Evolutionary conservation across 441 rosid species (phyloP).

Genomic region (Daphne laureola): DNA sequence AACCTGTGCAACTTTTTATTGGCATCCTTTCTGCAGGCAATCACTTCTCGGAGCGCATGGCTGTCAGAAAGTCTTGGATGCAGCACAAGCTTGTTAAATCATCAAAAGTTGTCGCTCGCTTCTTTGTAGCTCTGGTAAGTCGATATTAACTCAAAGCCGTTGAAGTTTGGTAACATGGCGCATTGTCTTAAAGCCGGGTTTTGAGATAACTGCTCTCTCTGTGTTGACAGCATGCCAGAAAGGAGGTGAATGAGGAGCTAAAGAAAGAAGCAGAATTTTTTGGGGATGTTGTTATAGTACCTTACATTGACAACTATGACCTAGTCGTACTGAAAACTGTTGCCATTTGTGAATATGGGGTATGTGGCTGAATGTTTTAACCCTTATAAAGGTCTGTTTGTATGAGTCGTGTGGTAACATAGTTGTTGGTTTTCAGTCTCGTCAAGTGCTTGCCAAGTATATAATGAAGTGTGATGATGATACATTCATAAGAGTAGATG

Average conservation of each 20-base stretch:
- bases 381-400: background rate
- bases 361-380: conserved; percentile 21
- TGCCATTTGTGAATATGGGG: conserved; percentile 83
- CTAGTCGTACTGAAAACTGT: conserved; percentile 77
- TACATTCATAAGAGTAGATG: conserved; percentile 65
- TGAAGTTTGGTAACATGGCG: conserved; percentile 1
- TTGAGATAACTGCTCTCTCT: conserved; percentile 9
- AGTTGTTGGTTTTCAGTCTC: conserved; percentile 34
- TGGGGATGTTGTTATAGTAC: conserved; percentile 66
- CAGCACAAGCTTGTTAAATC: conserved; percentile 63
- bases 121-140: conserved; percentile 71
- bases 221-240: conserved; percentile 48
- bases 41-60: conserved; percentile 85
- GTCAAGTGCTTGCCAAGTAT: conserved; percentile 38
- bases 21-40: conserved; percentile 78
- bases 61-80: conserved; percentile 82
- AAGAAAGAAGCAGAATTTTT: conserved; percentile 85
- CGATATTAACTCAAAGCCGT: conserved; percentile 1
- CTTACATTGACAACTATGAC: conserved; percentile 78
- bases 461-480: conserved; percentile 79
- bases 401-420: conserved; percentile 5
- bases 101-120: conserved; percentile 68
- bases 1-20: conserved; percentile 48
- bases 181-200: background rate
- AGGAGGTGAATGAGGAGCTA: conserved; percentile 62